Evolutionary conservation across 805 yeast species (phyloP).

Genomic region (Candida manassasensis): DNA sequence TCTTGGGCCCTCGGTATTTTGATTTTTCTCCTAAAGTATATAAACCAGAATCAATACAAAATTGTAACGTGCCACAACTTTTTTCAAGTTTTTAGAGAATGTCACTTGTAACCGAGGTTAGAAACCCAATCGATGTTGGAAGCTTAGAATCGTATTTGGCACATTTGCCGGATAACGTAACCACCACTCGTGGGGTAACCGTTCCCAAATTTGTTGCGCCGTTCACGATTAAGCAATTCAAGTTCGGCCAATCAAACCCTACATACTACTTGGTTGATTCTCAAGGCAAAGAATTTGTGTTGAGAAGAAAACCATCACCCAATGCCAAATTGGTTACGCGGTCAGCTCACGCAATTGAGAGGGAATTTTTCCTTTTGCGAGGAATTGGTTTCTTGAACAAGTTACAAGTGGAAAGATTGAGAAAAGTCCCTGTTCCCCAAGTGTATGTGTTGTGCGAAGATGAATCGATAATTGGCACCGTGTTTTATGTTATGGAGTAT

Average conservation of each 20-base stretch:
- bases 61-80: too few relatives aligned
- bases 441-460: constrained; percentile 53
- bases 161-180: constrained; percentile 9
- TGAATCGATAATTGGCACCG: constrained; percentile 48
- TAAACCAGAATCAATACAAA: too few relatives aligned
- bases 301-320: constrained; percentile 53
- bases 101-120: constrained; percentile 26
- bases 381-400: constrained; percentile 30
- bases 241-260: constrained; percentile 62
- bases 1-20: too few relatives aligned
- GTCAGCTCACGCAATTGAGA: constrained; percentile 59
- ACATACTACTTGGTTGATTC: constrained; percentile 48
- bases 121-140: constrained; percentile 28
- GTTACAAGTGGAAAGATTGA: constrained; percentile 6
- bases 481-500: constrained; percentile 59
- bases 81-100: too few relatives aligned
- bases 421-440: constrained; percentile 50
- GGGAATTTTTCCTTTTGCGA: constrained; percentile 51
- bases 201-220: constrained; percentile 24
- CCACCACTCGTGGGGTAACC: constrained; percentile 20
- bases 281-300: constrained; percentile 37
- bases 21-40: too few relatives aligned
- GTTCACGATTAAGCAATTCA: constrained; percentile 44
- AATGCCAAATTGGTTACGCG: constrained; percentile 46
- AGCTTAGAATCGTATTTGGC: constrained; percentile 20